phyloP scores from a whole-genome alignment of 139 green algal species.

The Chlorella sp. region DNA sequence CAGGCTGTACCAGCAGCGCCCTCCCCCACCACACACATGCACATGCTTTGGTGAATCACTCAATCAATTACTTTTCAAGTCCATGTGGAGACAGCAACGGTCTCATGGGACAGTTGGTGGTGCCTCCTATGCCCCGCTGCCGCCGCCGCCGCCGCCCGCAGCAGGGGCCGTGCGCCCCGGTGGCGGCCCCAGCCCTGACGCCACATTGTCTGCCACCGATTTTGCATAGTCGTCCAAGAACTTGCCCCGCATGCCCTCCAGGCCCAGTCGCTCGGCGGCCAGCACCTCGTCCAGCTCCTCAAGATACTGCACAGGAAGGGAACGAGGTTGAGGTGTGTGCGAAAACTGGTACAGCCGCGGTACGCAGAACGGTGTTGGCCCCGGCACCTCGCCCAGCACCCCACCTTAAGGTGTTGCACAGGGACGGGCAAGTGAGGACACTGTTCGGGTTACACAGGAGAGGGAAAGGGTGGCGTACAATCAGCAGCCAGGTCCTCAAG shows the following conservation, averaged over 20 bases:
- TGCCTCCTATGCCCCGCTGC: background rate
- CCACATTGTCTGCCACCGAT: conserved; percentile 4
- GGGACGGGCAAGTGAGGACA: background rate
- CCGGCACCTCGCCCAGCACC: background rate
- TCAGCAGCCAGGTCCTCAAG: too few species aligned
- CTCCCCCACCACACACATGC: too few species aligned
- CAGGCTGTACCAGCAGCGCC: too few species aligned
- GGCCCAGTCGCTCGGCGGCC: conserved; percentile 15
- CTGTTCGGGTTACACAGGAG: too few species aligned
- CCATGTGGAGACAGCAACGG: too few species aligned
- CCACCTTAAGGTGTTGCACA: too few species aligned
- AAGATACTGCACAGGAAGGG: conserved; percentile 34
- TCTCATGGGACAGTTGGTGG: background rate
- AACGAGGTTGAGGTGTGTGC: background rate
- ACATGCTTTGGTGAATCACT: too few species aligned
- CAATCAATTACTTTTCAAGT: too few species aligned
- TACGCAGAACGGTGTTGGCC: too few species aligned
- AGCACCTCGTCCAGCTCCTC: conserved; percentile 46
- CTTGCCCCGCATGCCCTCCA: conserved; percentile 24
- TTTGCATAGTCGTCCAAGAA: conserved; percentile 3
- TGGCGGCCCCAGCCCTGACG: conserved; percentile 8
- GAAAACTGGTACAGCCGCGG: too few species aligned
- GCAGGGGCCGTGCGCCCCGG: background rate
- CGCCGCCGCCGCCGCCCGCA: background rate
- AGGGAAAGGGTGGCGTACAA: background rate